Evolutionary conservation across 1,139 yeast genomes (phyloP).

Genomic region (Candida sojae): DNA sequence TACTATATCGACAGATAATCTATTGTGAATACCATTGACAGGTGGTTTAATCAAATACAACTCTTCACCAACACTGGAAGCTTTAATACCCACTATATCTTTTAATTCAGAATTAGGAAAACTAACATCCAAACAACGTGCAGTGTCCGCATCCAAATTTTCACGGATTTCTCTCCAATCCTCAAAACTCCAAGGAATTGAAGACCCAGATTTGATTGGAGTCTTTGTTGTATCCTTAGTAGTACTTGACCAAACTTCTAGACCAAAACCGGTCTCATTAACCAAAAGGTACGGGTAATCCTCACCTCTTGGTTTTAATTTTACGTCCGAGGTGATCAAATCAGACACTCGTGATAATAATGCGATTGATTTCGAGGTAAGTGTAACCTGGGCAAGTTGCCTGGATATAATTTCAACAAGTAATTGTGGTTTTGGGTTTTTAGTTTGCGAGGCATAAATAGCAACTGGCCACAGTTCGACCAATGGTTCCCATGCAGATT

Average conservation of each 20-base stretch:
- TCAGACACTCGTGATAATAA: constrained; percentile 68
- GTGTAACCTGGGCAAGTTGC: constrained; percentile 73
- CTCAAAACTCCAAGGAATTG: constrained; percentile 87
- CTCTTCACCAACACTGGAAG: constrained; percentile 84
- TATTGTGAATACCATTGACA: constrained; percentile 61
- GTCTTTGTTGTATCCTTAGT: constrained; percentile 20
- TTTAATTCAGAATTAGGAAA: constrained; percentile 58
- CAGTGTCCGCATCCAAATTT: constrained; percentile 66
- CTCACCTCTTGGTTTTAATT: constrained; percentile 68
- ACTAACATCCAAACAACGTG: constrained; percentile 62
- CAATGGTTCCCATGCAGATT: constrained; percentile 96
- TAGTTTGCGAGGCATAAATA: constrained; percentile 59
- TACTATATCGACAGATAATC: constrained; percentile 70
- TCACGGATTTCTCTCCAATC: constrained; percentile 91
- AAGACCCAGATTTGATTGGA: constrained; percentile 49
- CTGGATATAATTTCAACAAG: constrained; percentile 68
- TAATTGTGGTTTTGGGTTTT: constrained; percentile 49
- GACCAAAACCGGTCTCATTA: constrained; percentile 82
- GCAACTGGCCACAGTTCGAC: constrained; percentile 88
- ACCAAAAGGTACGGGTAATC: constrained; percentile 79
- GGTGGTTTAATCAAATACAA: constrained; percentile 69
- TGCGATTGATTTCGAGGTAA: constrained; percentile 81
- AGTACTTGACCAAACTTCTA: constrained; percentile 72
- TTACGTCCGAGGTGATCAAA: constrained; percentile 55
- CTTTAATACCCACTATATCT: constrained; percentile 57